Conservation (phyloP, 768 basidiomycete genomes). For the Saitozyma podzolica region DNA sequence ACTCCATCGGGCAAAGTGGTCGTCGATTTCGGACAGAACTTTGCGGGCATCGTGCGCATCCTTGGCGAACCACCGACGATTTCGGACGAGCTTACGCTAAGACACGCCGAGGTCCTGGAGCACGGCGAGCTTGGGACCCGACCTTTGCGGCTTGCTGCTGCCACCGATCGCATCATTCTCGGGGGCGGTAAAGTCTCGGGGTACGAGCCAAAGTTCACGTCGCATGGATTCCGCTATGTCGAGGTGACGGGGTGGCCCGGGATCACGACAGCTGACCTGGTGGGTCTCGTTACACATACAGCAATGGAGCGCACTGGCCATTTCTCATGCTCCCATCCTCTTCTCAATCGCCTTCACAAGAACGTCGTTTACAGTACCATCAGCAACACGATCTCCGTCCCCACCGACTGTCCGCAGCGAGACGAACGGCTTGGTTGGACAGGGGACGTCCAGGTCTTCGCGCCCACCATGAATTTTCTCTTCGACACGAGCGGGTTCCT, state of each 20-base stretch:
- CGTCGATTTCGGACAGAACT: constrained; percentile 43
- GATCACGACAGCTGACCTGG: constrained; percentile 1
- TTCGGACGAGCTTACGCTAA: constrained; percentile 14
- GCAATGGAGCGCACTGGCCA: constrained; percentile 28
- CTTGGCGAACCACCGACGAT: not conserved
- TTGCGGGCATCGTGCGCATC: constrained; percentile 35
- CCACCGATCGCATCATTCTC: constrained; percentile 17
- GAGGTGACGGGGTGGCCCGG: constrained; percentile 16
- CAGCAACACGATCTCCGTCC: constrained; percentile 30
- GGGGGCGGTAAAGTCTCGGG: constrained; percentile 7
- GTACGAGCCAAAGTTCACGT: constrained; percentile 37
- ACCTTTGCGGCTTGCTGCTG: constrained; percentile 29
- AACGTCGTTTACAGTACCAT: constrained; percentile 32
- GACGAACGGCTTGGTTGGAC: constrained; percentile 44
- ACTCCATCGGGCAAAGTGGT: constrained; percentile 35
- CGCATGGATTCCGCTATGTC: constrained; percentile 36
- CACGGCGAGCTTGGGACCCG: constrained; percentile 31
- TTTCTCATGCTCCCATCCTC: constrained; percentile 23
- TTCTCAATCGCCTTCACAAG: constrained; percentile 27
- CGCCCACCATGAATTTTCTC: constrained; percentile 29
- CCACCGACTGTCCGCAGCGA: constrained; percentile 44
- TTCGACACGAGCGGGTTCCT: constrained; percentile 31
- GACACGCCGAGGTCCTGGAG: constrained; percentile 42
- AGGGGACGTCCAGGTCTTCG: constrained; percentile 40
- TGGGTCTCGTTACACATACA: constrained; percentile 22